Conservation (phyloP, 1,284 basidiomycete species). For the Cutaneotrichosporon cyanovorans region DNA sequence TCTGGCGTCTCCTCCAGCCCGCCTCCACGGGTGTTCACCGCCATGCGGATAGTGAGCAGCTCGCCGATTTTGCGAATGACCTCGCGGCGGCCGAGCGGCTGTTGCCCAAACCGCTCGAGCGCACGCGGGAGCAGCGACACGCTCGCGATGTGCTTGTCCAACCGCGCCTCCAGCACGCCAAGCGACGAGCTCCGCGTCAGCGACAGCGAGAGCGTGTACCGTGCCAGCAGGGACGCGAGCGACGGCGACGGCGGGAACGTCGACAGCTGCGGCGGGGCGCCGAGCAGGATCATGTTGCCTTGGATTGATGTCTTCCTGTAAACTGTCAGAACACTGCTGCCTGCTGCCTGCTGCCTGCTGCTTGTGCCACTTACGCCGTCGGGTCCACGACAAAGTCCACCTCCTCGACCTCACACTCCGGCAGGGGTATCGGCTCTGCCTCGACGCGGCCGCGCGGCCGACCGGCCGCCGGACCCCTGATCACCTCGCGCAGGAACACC, state of each 20-base stretch:
- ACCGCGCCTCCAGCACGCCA: conserved; percentile 68
- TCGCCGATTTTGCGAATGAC: conserved; percentile 82
- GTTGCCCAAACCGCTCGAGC: conserved; percentile 67
- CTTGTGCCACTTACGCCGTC: conserved; percentile 56
- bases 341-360: conserved; percentile 4
- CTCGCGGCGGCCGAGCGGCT: conserved; percentile 65
- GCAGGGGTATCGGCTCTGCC: conserved; percentile 52
- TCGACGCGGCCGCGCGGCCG: conserved; percentile 50
- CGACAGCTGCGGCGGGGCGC: conserved; percentile 52
- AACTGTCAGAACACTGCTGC: too few species aligned
- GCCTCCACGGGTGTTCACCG: conserved; percentile 75
- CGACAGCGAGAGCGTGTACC: conserved; percentile 83
- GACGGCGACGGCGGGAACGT: conserved; percentile 41
- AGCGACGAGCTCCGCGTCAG: conserved; percentile 77
- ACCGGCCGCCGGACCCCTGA: conserved; percentile 50
- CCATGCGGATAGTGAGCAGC: conserved; percentile 78
- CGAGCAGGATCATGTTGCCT: conserved; percentile 83
- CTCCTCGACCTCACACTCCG: conserved; percentile 74
- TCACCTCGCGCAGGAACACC: conserved; percentile 59
- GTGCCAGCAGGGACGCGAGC: conserved; percentile 58
- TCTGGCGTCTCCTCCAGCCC: conserved; percentile 76
- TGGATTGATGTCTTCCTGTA: conserved; percentile 73
- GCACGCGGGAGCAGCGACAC: conserved; percentile 69
- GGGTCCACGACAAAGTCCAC: conserved; percentile 84
- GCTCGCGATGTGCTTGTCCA: conserved; percentile 71